Conservation (phyloP, 2,329 filamentous ascomycete genomes). For the Monascus ruber region DNA sequence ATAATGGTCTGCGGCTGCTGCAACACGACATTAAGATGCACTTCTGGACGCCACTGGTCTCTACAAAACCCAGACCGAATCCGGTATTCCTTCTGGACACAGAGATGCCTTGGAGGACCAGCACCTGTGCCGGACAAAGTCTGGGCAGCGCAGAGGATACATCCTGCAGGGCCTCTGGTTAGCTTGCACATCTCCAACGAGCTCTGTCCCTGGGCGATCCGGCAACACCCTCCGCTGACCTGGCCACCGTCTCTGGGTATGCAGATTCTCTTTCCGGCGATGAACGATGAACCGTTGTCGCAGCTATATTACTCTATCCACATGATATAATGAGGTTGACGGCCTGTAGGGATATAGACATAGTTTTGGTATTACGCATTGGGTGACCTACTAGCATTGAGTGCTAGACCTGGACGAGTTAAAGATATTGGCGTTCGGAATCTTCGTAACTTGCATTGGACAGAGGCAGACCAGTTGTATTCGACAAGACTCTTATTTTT, state of each 20-base stretch:
- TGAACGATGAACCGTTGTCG: conserved; percentile 20
- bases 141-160: conserved; percentile 27
- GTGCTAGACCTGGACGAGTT: no score
- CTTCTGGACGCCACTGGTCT: conserved; percentile 21
- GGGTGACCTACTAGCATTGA: no score
- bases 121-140: conserved; percentile 15
- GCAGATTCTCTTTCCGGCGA: conserved; percentile 21
- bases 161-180: conserved; percentile 24
- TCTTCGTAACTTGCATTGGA: no score
- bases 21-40: conserved; percentile 21
- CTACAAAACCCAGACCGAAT: conserved; percentile 13
- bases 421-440: no score
- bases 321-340: conserved; percentile 13
- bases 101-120: conserved; percentile 21
- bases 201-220: conserved; percentile 29
- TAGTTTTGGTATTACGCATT: no score
- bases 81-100: conserved; percentile 26
- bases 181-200: conserved; percentile 26
- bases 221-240: conserved; percentile 23
- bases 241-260: conserved; percentile 22
- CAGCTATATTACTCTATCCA: conserved; percentile 27
- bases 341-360: no score
- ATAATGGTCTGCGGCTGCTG: conserved; percentile 27
- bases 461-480: no score
- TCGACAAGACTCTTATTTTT: no score